Base-by-base conservation (phyloP, 371 early-diverging fungal genomes). In the Rhizopus stolonifer region DNA sequence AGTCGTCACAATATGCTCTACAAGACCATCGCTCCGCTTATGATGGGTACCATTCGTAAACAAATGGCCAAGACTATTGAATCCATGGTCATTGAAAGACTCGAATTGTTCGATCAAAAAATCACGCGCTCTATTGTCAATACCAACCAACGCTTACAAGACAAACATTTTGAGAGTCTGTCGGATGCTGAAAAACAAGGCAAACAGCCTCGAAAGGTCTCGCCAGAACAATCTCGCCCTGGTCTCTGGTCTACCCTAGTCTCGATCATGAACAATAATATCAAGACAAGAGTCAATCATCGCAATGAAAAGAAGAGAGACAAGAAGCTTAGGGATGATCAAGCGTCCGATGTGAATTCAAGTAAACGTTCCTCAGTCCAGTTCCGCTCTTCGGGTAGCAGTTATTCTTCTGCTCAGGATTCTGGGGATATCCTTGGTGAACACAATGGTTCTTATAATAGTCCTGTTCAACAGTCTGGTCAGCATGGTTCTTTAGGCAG, bases 31-130 rank as follows among this genome's bases (percentile, higher is more conserved):
- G 69, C 68, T 22, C 82, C 84, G 0, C 61, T 82, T 51, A 57
- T 82, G 38, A 68, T 67, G 38, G 61, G 69, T n/a, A 65, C 69
- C 3, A 61, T 81, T 54, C 71, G 71, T 26, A 75, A 69, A n/a
- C 77, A 81, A 18, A 67, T 84, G 31, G 73, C 76, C 2, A 67
- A 46, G 7, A 67, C 74, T 1, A 61, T 84, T 5, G 81, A 80
- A 42, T 33, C 48, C 2, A 75, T 77, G 60, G 46, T 82, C 24
- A 49, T 54, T 4, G 65, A 79, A 14, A 55, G 56, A 0, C 22
- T 81, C 11, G 61, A 56, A 4, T 51, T 64, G 7, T 64, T 59
- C 9, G 81, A 81, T 47, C 50, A 61, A 46, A 52, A 56, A 10
- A 9, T 74, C 0, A 79, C 81, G 1, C 33, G 36, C 1, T 33